Evolutionary conservation across 768 basidiomycete species (phyloP), one percentile per base, ranked within the genome.

Genomic region (Tulasnella sp.): DNA sequence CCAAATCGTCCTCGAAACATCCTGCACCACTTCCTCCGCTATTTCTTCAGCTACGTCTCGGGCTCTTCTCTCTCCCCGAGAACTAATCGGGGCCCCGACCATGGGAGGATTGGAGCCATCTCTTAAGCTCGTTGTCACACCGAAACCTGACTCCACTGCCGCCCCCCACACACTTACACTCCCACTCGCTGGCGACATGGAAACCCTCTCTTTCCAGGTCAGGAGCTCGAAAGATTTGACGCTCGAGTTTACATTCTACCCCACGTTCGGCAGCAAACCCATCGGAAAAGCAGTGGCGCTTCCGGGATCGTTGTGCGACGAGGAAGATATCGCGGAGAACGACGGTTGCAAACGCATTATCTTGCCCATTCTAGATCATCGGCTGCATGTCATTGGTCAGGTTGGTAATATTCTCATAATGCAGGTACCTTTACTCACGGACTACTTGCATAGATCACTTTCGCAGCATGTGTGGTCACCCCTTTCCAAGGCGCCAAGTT

Each of bases 181-280:
- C 18, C 96, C 97, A 6, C 91, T 95, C 77, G 92, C 93, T 80
- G 89, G 89, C 77, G 86, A 89, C 80, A 91, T 92, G 81, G 90
- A 89, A 81, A 86, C 93, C 7, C 95, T 98, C 84, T 88, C 92
- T 20, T 98, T 99, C 88, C 97, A 98, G 86, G 90, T 94, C 77
- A 89, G 93, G 54, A 90, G 90, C 42, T 86, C 97, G 44, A 90
- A 92, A 74, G 88, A 89, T 44, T 89, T 99, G 78, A 90, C 92
- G 1, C 87, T 99, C 83, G 95, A 98, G 85, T 95, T 99, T 85
- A 98, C 97, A 31, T 88, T 99, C 42, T 98, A 97, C 87, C 98
- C 98, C 18, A 97, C 95, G 83, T 99, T 99, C 86, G 98, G 98
- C 22, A 96, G 95, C 22, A 97, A 96, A 86, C 96, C 96, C 24